Conservation (phyloP, 192 early-diverging fungal genomes). For the Backusella liffmaniae region DNA sequence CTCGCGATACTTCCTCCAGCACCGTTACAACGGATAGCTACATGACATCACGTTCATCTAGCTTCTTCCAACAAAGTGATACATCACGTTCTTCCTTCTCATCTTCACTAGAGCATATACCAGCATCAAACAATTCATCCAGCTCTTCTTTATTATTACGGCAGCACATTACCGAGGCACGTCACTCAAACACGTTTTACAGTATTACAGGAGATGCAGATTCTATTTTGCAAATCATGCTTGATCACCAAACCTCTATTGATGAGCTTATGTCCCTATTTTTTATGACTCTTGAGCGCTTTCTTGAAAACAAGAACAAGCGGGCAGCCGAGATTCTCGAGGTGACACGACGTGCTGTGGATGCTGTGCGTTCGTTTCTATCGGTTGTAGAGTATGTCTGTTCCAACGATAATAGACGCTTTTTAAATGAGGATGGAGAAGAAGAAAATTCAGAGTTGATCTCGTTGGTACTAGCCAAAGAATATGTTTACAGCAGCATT, state of each 20-base stretch:
- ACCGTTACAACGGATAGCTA: not conserved
- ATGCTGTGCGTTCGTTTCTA: slow-evolving; percentile 33
- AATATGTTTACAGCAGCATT: slow-evolving; percentile 36
- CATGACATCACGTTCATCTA: not conserved
- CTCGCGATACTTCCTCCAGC: not conserved
- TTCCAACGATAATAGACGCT: slow-evolving; percentile 20
- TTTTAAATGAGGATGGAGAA: slow-evolving; percentile 12
- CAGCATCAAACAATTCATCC: not conserved
- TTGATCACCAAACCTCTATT: slow-evolving; percentile 18
- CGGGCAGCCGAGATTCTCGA: slow-evolving; percentile 28
- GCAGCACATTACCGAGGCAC: slow-evolving; percentile 9
- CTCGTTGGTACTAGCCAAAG: slow-evolving; percentile 32
- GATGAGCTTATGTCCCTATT: slow-evolving; percentile 7
- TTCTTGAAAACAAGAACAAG: not conserved
- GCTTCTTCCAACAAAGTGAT: not conserved
- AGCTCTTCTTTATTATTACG: not conserved
- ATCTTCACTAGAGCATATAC: not conserved
- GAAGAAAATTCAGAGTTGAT: slow-evolving; percentile 35
- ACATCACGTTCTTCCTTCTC: not conserved
- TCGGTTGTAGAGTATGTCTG: slow-evolving; percentile 35
- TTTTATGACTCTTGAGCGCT: slow-evolving; percentile 12
- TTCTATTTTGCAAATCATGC: slow-evolving; percentile 16
- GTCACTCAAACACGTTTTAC: slow-evolving; percentile 16
- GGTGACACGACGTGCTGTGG: slow-evolving; percentile 34
- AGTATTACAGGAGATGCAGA: slow-evolving; percentile 10